These are phyloP conservation scores for Cystoderma amianthinum DNA, from an alignment of 768 basidiomycete genomes.

Conservation along the genomic window DNA sequence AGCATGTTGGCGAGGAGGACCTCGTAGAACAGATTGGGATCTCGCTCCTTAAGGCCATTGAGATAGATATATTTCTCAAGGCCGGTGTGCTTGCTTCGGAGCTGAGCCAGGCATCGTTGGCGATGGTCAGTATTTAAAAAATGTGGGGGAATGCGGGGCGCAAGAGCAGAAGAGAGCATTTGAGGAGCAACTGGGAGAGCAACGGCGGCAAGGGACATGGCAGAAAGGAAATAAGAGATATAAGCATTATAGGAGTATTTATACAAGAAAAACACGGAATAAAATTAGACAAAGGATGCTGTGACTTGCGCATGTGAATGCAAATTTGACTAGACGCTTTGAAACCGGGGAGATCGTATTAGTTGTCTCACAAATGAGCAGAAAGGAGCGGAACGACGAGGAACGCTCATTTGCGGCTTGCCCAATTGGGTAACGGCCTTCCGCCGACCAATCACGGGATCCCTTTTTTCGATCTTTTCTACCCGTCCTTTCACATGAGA, in stretches of 20 bases:
- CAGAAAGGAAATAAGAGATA: conserved; percentile 8
- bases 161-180: conserved; percentile 4
- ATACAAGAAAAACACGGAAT: neutral
- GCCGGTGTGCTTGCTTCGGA: conserved; percentile 46
- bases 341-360: conserved; percentile 15
- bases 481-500: conserved; percentile 2
- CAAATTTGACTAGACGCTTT: conserved; percentile 6
- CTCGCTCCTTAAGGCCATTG: conserved; percentile 53
- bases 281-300: neutral
- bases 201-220: conserved; percentile 13
- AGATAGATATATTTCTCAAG: conserved; percentile 73
- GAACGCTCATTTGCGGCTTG: conserved; percentile 15
- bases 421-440: conserved; percentile 25
- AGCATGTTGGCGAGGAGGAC: conserved; percentile 55
- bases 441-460: conserved; percentile 25
- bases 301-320: conserved; percentile 20
- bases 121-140: conserved; percentile 44
- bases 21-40: conserved; percentile 61
- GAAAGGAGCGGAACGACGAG: conserved; percentile 18
- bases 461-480: conserved; percentile 2
- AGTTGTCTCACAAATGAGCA: conserved; percentile 13
- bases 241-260: conserved; percentile 5
- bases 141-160: conserved; percentile 37
- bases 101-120: conserved; percentile 48
- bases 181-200: conserved; percentile 3